A percentile compares a stretch with the other conserved stretches of the same genome.
Evolutionary conservation across 306 rosid genomes (phyloP).

Genomic region (Pyrus pyrifolia): DNA sequence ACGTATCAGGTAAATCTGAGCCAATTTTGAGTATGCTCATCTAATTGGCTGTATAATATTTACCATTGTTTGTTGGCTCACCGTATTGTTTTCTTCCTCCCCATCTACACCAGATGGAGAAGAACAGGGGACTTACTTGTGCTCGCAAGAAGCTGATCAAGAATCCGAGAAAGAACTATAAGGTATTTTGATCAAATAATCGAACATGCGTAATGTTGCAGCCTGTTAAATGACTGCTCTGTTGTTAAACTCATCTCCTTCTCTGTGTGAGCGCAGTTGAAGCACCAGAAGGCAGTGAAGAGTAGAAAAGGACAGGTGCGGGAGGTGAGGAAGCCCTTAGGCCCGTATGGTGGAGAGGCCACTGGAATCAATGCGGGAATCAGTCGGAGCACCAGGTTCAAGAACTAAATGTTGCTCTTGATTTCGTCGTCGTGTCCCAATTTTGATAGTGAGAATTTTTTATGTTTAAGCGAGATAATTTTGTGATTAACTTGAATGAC

Average conservation of each 20-base stretch:
- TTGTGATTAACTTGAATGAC: no score
- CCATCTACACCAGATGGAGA: constrained; percentile 46
- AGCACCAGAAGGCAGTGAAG: constrained; percentile 59
- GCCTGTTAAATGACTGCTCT: neutral
- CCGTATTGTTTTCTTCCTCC: neutral
- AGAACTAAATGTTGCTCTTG: constrained; percentile 12
- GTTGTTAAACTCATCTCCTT: neutral
- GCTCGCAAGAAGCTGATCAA: constrained; percentile 55
- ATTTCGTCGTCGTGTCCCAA: neutral
- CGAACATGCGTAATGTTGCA: neutral
- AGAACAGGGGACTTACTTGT: constrained; percentile 82
- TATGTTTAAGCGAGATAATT: no score
- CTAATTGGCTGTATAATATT: neutral
- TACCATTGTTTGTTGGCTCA: neutral
- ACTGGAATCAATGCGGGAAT: constrained; percentile 66
- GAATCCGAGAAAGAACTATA: constrained; percentile 95
- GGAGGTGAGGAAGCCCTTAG: constrained; percentile 37
- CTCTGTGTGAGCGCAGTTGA: constrained; percentile 36
- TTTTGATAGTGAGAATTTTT: no score
- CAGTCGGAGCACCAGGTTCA: constrained; percentile 71
- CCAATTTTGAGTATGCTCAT: neutral
- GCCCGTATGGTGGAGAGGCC: constrained; percentile 66
- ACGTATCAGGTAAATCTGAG: constrained; percentile 40
- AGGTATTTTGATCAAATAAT: constrained; percentile 37
- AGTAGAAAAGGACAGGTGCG: constrained; percentile 68